These are phyloP conservation scores for Penicillium glabrum DNA, from an alignment of 2,329 filamentous ascomycete species.

Conservation along the genomic window DNA sequence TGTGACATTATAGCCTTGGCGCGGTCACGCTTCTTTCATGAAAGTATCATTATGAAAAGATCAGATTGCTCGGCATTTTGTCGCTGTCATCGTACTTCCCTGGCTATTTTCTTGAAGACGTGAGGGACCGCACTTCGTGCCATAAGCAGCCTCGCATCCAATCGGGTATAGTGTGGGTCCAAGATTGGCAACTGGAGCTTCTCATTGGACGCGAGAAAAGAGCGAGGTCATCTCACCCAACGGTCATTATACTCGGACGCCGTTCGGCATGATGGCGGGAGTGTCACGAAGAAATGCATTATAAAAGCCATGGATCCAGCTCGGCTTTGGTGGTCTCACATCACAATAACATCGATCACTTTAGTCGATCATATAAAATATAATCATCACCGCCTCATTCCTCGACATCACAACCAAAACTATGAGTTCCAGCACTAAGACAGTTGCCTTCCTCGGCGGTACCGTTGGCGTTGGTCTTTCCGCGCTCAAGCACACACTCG, in stretches of 20 bases:
- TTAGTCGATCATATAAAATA: not conserved
- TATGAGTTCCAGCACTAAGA: slow-evolving; percentile 16
- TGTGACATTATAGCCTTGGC: not conserved
- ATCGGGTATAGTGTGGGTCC: not conserved
- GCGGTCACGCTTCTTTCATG: not conserved
- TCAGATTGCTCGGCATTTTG: not conserved
- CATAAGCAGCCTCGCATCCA: not conserved
- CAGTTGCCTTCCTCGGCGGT: slow-evolving; percentile 53
- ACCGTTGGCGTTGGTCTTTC: slow-evolving; percentile 50
- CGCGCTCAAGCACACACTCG: slow-evolving; percentile 46
- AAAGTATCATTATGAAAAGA: not conserved
- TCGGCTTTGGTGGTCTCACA: not conserved
- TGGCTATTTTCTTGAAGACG: not conserved
- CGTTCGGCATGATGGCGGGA: not conserved
- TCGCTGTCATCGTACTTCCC: not conserved
- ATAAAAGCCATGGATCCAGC: not conserved
- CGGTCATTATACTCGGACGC: not conserved
- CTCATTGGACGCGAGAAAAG: slow-evolving; percentile 7
- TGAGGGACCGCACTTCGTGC: not conserved
- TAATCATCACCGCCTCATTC: not conserved
- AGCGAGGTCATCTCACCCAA: slow-evolving; percentile 3
- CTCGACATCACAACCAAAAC: not conserved
- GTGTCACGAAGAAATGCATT: not conserved
- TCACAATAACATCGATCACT: not conserved
- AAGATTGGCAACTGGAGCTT: not conserved